Evolutionary conservation across 768 basidiomycete species (phyloP), one percentile per base, ranked within the genome.

Genomic region (Cantharellus anzutake): DNA sequence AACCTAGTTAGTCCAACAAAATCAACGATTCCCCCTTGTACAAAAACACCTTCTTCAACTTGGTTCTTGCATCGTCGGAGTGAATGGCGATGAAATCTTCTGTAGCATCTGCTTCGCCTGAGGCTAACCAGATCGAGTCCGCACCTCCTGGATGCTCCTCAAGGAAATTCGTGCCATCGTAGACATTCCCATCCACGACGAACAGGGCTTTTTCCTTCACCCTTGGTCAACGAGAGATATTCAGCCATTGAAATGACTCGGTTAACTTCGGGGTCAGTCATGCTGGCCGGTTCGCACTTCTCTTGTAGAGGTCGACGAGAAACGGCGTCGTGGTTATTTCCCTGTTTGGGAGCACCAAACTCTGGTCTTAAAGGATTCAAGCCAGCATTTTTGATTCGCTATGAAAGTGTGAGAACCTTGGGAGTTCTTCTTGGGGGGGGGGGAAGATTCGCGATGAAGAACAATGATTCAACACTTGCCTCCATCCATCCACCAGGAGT

Each of bases 401-500:
- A 29, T 29, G 20, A 29, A 29, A n/a, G n/a, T n/a, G n/a, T n/a
- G 20, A 0, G 20, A 29, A 29, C 20, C 20, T 11, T 48, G 11
- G 11, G 1, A 48, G 20, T 29, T 29, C 20, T 29, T 29, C 1
- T 29, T 29, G 20, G 20, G 20, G 20, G n/a, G n/a, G n/a, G n/a
- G n/a, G n/a, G n/a, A n/a, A n/a, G 20, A 29, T 29, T 29, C 20
- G 20, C 20, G 20, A 29, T 29, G 20, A 29, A 29, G 20, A 48
- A 48, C 1, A 1, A 48, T 48, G 44, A 29, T 1, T 40, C 14
- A 29, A 4, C 39, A 57, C 60, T 3, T 56, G 73, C 71, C 65
- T 79, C 73, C 81, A 82, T 82, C 81, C 81, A 83, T 2, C 80
- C 80, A 3, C 76, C 75, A 20, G 72, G 61, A 42, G 70, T 69